Conservation (phyloP, 495 filamentous ascomycete genomes). For the Trichocladium antarcticum region DNA sequence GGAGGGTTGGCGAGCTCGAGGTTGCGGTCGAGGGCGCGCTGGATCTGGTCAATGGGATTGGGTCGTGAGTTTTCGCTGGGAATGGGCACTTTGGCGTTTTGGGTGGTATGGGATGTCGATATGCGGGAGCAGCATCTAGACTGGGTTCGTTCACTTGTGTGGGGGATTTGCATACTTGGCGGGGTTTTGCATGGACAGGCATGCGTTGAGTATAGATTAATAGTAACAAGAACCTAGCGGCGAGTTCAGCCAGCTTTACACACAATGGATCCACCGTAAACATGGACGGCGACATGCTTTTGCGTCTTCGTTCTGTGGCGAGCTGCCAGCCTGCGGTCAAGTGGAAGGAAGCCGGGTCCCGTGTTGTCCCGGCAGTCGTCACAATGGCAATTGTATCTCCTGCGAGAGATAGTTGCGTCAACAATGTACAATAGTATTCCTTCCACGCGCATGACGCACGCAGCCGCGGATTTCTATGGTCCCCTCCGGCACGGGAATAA, state of each 20-base stretch:
- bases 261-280: too few species aligned
- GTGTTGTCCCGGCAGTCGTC: background rate
- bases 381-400: background rate
- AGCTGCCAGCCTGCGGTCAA: too few species aligned
- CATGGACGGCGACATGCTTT: too few species aligned
- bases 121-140: background rate
- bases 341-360: background rate
- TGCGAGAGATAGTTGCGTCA: background rate
- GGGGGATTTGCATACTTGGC: too few species aligned
- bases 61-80: slow-evolving; percentile 17
- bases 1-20: slow-evolving; percentile 54
- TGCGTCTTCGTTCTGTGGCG: too few species aligned
- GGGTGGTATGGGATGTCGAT: background rate
- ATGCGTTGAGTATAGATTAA: too few species aligned
- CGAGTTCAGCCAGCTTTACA: too few species aligned
- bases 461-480: background rate
- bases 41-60: slow-evolving; percentile 47
- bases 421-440: slow-evolving; percentile 9
- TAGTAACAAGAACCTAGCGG: too few species aligned
- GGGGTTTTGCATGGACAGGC: background rate
- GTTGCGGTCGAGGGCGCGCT: slow-evolving; percentile 59
- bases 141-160: too few species aligned
- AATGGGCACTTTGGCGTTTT: background rate
- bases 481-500: background rate
- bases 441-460: background rate